Evolutionary conservation across 805 yeast species (phyloP), one percentile per base, ranked within the genome.

Genomic region (Candida ulmi): DNA sequence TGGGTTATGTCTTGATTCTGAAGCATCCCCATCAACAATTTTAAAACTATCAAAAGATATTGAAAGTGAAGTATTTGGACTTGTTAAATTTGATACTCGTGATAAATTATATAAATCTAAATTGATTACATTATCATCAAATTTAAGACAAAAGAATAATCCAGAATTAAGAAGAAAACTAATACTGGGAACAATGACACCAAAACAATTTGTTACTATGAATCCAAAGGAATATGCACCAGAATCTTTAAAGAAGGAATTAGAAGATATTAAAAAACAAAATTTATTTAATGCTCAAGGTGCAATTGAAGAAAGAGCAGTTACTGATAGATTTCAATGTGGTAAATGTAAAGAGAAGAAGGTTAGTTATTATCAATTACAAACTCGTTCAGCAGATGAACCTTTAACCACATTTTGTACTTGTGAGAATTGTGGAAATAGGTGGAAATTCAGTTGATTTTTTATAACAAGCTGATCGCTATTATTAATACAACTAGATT

Each of bases 401-500:
- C 99, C 99, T 43, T 75, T 93, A 55, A 93, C 99, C 8, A 93
- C 99, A 1, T 93, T 93, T 61, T 93, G 99, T 69, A 90, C 96
- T 4, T 93, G 99, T 69, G 97, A 90, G 57, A 87, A 78, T 49
- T 93, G 99, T 69, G 98, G 98, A 46, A 88, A 93, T 58, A 78
- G 98, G 63, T 93, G 99, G 99, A 93, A 93, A 65, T 93, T 93
- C 60, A 85, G 95, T 25, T 90, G 21, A 13, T 5, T 26, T n/a
- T n/a, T n/a, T n/a, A n/a, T n/a, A n/a, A n/a, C n/a, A n/a, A n/a
- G n/a, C n/a, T n/a, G n/a, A n/a, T n/a, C n/a, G n/a, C n/a, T n/a
- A n/a, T n/a, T n/a, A n/a, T n/a, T n/a, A n/a, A 11, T 26, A 26
- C 28, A 26, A 26, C 6, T 13, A 26, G 15, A 26, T n/a, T n/a